Evolutionary conservation across 2,329 filamentous ascomycete species (phyloP).

Genomic region (Chaetothyriales sp.): DNA sequence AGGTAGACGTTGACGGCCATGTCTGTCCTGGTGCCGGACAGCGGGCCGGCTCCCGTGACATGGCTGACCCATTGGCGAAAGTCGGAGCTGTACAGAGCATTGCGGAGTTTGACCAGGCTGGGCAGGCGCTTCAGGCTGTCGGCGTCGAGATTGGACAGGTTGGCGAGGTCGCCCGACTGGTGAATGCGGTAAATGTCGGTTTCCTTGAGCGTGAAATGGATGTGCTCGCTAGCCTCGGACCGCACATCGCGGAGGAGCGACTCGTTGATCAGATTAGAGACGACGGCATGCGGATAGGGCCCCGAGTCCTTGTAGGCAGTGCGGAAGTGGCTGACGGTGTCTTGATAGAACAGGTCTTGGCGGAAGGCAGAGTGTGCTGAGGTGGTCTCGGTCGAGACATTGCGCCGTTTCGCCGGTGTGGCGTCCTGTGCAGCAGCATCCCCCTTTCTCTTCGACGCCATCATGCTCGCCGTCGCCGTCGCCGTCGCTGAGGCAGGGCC

Average conservation of each 20-base stretch:
- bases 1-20: conserved; percentile 99
- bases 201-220: conserved; percentile 94
- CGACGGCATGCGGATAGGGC: conserved; percentile 83
- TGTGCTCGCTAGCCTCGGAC: conserved; percentile 73
- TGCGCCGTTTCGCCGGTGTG: conserved; percentile 12
- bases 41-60: conserved; percentile 70
- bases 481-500: not conserved
- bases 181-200: conserved; percentile 99
- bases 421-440: not conserved
- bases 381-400: conserved; percentile 1
- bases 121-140: conserved; percentile 73
- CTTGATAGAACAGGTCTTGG: conserved; percentile 30
- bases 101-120: conserved; percentile 78
- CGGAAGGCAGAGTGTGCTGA: conserved; percentile 29
- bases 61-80: conserved; percentile 82
- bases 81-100: conserved; percentile 78
- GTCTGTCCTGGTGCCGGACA: conserved; percentile 90
- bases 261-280: conserved; percentile 66
- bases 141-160: conserved; percentile 85
- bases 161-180: conserved; percentile 93
- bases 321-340: conserved; percentile 30
- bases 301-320: conserved; percentile 29
- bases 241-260: conserved; percentile 73
- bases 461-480: not conserved
- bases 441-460: not conserved